Base-by-base conservation (phyloP, 1,284 basidiomycete species). In the Marasmius sp. region DNA sequence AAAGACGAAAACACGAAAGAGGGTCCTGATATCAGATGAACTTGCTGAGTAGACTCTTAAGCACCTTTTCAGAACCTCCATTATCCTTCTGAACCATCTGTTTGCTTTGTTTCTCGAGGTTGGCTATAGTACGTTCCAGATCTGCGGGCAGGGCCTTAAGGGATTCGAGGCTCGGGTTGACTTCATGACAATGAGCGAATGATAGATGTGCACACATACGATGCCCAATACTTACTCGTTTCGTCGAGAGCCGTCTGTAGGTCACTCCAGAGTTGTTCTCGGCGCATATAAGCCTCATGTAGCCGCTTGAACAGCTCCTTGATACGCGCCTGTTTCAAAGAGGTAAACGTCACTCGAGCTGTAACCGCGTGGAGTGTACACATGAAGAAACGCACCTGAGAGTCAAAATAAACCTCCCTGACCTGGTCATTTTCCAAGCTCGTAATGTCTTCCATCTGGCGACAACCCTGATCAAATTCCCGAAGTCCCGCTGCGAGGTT, bases 401-500 rank as follows among this genome's bases (percentile, higher is more conserved):
- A 74, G 16, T 72, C 71, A 27, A 68, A 61, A 66, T 79, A 78
- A 20, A 74, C 74, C 5, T 75, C 71, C 65, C 74, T 73, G 11
- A 85, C 59, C 22, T 79, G 77, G 56, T 80, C 77, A 61, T 82
- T 75, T 60, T 81, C 77, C 16, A 69, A 70, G 49, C 81, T 72
- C 14, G 76, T 72, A 48, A 78, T 70, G 0, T 70, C 66, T 67
- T 87, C 86, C 48, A 81, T 70, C 27, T 77, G 76, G 68, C 84
- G 85, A 74, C 83, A 83, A 7, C 80, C 81, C 51, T 80, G 77
- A 68, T 87, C 81, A 70, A 86, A 84, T 1, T 75, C 72, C 2
- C 84, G 69, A 37, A 87, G 65, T 9, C 82, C 85, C 38, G 77
- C 74, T 4, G 74, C 79, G 64, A 79, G 84, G 3, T 71, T 69